Evolutionary conservation across 1,284 basidiomycete species (phyloP), one percentile per base, ranked within the genome.

Genomic region (Apiotrichum veenhuisii): DNA sequence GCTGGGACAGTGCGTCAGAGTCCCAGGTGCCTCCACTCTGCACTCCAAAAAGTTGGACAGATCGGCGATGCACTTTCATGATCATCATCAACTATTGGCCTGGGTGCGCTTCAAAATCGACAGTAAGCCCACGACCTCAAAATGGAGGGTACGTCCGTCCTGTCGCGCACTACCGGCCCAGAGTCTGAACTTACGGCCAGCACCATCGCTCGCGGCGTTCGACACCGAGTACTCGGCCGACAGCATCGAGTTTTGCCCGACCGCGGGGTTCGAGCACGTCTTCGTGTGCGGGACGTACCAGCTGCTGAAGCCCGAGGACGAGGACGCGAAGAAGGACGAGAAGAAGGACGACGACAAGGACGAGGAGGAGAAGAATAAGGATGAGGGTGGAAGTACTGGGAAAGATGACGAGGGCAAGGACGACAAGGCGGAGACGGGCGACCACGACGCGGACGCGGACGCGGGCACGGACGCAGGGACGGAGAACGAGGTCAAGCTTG

Each of bases 231-330:
- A 84, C 70, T 91, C 91, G 10, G 92, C 92, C n/a, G 91, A 94
- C 74, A 85, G 87, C 18, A 82, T 91, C 56, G 93, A 96, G 69
- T 95, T 91, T 72, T 93, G 90, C 67, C 91, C 91, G 15, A 81
- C 83, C 58, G 79, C 80, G 18, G 77, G 78, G 40, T 80, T 80
- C 42, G 76, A 80, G 17, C 78, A 86, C 64, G 76, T 92, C n/a
- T 83, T 96, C 61, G 86, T 86, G 1, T 91, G 90, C 68, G 92
- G 92, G 20, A 95, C 93, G 0, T 96, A 96, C 75, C 86, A 90
- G 65, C 82, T 95, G 15, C 78, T 75, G 33, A 69, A 77, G 56
- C 65, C 73, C 12, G 67, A 68, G 22, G 47, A 56, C 36, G 58
- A 55, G 15, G 58, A 61, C 51, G 51, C 5, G 12, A 12, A 12